These are phyloP conservation scores for Tetrastigma voinierianum DNA, from an alignment of 164 flowering plant species.

Conservation along the genomic window DNA sequence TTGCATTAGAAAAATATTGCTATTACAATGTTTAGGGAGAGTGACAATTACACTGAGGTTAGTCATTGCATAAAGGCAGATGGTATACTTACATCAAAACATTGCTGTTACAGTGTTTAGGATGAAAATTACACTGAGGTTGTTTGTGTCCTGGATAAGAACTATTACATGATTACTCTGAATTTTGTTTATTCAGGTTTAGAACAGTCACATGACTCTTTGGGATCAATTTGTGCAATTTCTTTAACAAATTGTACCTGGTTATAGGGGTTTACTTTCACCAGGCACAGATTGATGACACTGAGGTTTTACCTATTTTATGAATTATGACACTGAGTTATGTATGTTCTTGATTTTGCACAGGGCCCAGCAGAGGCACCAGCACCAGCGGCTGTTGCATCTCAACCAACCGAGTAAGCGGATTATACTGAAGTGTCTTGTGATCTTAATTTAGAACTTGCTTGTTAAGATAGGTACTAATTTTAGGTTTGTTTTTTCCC, in stretches of 20 bases:
- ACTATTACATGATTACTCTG: too few relatives aligned
- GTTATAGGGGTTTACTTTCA: too few relatives aligned
- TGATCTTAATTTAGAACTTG: neutral
- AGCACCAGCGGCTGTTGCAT: conserved; percentile 30
- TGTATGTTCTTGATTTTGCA: neutral
- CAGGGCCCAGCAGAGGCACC: conserved; percentile 61
- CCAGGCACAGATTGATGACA: too few relatives aligned
- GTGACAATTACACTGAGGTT: neutral
- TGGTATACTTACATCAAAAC: neutral
- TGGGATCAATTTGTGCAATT: too few relatives aligned
- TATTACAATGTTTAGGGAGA: too few relatives aligned
- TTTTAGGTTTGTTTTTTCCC: neutral
- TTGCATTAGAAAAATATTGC: neutral
- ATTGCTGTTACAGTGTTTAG: too few relatives aligned
- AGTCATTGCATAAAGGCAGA: neutral
- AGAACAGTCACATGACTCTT: too few relatives aligned
- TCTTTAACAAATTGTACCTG: too few relatives aligned
- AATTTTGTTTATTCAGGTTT: too few relatives aligned
- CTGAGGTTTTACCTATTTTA: too few relatives aligned
- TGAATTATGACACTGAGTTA: neutral
- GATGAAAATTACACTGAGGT: too few relatives aligned
- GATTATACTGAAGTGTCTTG: neutral
- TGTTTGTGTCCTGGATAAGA: too few relatives aligned
- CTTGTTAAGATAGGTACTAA: neutral
- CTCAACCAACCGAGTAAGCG: conserved; percentile 54